Conservation (phyloP, 1,139 yeast genomes). For the Yamadazyma kanchanaburiensis region DNA sequence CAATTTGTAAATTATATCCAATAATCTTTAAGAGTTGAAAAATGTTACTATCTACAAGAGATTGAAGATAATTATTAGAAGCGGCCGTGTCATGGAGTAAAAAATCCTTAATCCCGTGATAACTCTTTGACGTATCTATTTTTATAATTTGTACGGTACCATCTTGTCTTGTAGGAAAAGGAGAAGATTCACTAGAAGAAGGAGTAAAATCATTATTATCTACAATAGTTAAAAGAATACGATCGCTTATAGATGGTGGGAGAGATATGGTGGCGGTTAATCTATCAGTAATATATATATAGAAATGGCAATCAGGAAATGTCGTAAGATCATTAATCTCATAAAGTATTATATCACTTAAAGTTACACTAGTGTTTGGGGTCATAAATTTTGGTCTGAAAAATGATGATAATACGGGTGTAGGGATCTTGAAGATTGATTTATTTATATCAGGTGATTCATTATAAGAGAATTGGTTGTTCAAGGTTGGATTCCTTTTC, state of each 20-base stretch:
- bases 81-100: constrained; percentile 30
- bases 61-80: constrained; percentile 26
- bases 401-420: constrained; percentile 33
- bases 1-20: constrained; percentile 23
- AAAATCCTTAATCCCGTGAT: constrained; percentile 29
- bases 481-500: constrained; percentile 17
- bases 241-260: constrained; percentile 18
- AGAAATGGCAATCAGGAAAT: constrained; percentile 23
- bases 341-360: constrained; percentile 17
- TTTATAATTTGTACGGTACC: constrained; percentile 28
- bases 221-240: constrained; percentile 31
- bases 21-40: constrained; percentile 32
- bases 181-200: constrained; percentile 29
- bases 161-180: constrained; percentile 19
- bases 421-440: constrained; percentile 20
- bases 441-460: constrained; percentile 5
- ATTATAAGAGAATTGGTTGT: constrained; percentile 18
- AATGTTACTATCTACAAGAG: constrained; percentile 33
- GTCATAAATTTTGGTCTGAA: constrained; percentile 24
- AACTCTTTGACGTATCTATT: constrained; percentile 28
- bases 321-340: constrained; percentile 24
- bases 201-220: constrained; percentile 43
- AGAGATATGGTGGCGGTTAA: constrained; percentile 17
- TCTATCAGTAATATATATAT: constrained; percentile 28
- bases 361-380: constrained; percentile 18